Conservation (phyloP, 2,329 filamentous ascomycete genomes). For the Myriosclerotinia scirpicola region DNA sequence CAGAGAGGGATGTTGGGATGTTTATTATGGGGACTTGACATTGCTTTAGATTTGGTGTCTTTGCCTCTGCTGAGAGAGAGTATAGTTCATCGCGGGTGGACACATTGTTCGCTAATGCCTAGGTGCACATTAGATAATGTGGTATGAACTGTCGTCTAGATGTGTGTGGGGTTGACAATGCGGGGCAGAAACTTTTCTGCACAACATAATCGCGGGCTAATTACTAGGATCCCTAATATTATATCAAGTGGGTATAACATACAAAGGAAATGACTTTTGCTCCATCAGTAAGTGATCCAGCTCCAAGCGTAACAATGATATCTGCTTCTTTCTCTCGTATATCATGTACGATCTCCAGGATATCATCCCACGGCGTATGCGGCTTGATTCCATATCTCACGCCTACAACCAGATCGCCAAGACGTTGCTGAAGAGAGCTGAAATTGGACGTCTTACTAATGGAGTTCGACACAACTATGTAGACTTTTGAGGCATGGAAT, state of each 20-base stretch:
- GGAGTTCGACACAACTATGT: conserved; percentile 40
- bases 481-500: conserved; percentile 36
- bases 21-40: conserved; percentile 42
- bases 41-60: conserved; percentile 27
- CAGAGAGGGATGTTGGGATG: conserved; percentile 46
- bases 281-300: conserved; percentile 40
- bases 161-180: background rate
- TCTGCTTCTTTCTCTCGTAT: conserved; percentile 34
- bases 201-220: too few relatives aligned
- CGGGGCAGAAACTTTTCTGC: background rate
- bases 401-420: conserved; percentile 37
- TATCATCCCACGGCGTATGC: conserved; percentile 40
- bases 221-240: background rate
- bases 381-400: conserved; percentile 39
- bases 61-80: conserved; percentile 23
- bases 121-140: background rate
- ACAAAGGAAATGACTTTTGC: conserved; percentile 39
- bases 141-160: background rate
- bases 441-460: conserved; percentile 40
- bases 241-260: conserved; percentile 21
- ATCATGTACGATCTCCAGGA: conserved; percentile 38
- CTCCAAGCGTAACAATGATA: conserved; percentile 41
- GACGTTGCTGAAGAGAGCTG: conserved; percentile 31
- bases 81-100: conserved; percentile 27
- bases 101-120: conserved; percentile 36